Conservation (phyloP, 495 filamentous ascomycete genomes). For the Tuber indicum region DNA sequence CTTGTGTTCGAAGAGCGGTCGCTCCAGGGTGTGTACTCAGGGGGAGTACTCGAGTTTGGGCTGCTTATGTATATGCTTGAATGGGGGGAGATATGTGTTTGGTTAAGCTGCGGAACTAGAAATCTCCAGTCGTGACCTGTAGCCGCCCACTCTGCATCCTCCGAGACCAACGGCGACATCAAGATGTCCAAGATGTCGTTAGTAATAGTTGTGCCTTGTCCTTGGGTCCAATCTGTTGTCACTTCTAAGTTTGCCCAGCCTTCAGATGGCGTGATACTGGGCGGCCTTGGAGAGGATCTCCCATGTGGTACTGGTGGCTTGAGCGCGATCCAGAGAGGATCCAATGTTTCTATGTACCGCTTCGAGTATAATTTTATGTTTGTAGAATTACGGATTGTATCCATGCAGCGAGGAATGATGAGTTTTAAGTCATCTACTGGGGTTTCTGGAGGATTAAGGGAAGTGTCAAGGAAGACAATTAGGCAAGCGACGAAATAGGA, state of each 20-base stretch:
- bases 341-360: conserved; percentile 28
- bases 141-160: conserved; percentile 22
- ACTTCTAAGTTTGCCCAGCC: conserved; percentile 12
- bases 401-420: conserved; percentile 31
- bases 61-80: conserved; percentile 6
- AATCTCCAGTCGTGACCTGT: conserved; percentile 31
- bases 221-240: conserved; percentile 25
- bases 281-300: background rate
- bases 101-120: conserved; percentile 12
- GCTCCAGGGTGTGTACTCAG: conserved; percentile 18
- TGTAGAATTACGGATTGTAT: conserved; percentile 6
- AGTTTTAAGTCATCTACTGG: conserved; percentile 21
- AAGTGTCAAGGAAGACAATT: conserved; percentile 31
- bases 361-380: conserved; percentile 29
- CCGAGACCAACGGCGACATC: conserved; percentile 25
- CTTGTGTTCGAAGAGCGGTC: conserved; percentile 17
- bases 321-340: conserved; percentile 30
- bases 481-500: conserved; percentile 31
- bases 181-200: conserved; percentile 27
- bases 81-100: conserved; percentile 8
- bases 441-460: conserved; percentile 25
- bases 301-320: conserved; percentile 23
- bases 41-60: conserved; percentile 8
- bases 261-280: conserved; percentile 16
- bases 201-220: conserved; percentile 20